Conservation (phyloP, 2,329 filamentous ascomycete genomes). For the Stachybotrys chartarum region DNA sequence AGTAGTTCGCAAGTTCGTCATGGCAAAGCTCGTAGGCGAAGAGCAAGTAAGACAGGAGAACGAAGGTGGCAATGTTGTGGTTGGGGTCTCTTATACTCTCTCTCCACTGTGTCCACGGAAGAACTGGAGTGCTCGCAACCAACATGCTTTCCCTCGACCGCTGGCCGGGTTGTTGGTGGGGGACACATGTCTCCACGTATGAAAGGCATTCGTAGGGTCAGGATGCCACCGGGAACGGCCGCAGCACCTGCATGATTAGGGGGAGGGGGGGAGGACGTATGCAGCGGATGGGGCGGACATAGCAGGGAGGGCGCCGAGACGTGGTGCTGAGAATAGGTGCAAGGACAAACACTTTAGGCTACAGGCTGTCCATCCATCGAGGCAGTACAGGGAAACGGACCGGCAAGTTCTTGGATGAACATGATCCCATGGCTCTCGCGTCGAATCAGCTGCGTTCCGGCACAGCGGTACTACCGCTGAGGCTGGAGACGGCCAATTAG, state of each 20-base stretch:
- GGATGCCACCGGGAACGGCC: background rate
- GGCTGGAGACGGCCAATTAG: background rate
- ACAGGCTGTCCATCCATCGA: background rate
- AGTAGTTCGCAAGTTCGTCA: constrained; percentile 13
- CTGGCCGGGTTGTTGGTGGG: background rate
- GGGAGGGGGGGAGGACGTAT: background rate
- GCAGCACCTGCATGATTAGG: background rate
- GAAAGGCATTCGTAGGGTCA: background rate
- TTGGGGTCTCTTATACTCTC: background rate
- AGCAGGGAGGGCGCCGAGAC: background rate
- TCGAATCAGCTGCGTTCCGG: background rate
- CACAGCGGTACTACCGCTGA: background rate
- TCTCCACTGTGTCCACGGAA: background rate
- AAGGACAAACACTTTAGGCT: background rate
- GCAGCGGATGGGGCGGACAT: no score
- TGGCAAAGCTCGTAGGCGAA: constrained; percentile 10
- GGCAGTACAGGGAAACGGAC: background rate
- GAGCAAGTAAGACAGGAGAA: constrained; percentile 2
- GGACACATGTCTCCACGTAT: background rate
- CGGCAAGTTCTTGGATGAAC: no score
- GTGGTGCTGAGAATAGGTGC: background rate
- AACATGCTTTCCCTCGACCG: background rate
- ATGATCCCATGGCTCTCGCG: background rate
- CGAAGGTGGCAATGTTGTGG: background rate
- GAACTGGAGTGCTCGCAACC: background rate